A percentile compares a stretch with the other conserved stretches of the same genome.
phyloP scores from a whole-genome alignment of 306 rosid species.

The Fragaria ananassa region DNA sequence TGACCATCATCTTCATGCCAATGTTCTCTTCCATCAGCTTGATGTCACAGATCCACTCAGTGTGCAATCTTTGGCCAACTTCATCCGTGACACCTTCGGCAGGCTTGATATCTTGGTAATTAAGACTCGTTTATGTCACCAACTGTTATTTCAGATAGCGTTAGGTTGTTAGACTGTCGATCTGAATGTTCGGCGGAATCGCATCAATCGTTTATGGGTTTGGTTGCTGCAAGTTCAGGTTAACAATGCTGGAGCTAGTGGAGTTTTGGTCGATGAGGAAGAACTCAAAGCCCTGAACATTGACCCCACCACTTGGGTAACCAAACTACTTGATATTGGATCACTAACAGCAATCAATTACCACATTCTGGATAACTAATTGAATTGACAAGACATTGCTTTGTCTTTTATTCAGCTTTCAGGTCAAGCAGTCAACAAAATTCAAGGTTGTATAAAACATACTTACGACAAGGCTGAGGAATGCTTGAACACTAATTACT shows the following conservation, averaged over 20 bases:
- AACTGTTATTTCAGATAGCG: background rate
- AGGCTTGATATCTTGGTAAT: slow-evolving; percentile 57
- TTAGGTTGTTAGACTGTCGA: background rate
- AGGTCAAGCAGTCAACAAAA: slow-evolving; percentile 31
- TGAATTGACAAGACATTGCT: background rate
- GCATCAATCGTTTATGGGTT: background rate
- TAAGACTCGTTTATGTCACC: background rate
- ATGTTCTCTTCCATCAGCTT: slow-evolving; percentile 49
- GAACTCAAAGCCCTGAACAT: slow-evolving; percentile 39
- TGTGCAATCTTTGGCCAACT: slow-evolving; percentile 36
- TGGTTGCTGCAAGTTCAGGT: slow-evolving; percentile 43
- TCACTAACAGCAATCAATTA: background rate
- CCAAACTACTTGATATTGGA: background rate
- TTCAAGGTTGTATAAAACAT: slow-evolving; percentile 33
- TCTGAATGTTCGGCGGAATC: background rate
- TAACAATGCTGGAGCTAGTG: slow-evolving; percentile 53
- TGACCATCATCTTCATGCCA: slow-evolving; percentile 5
- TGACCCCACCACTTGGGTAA: slow-evolving; percentile 44
- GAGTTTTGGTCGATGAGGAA: slow-evolving; percentile 39
- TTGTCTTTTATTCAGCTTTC: slow-evolving; percentile 36
- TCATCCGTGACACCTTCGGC: slow-evolving; percentile 35
- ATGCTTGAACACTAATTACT: slow-evolving; percentile 52
- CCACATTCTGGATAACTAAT: background rate
- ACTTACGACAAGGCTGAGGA: slow-evolving; percentile 44
- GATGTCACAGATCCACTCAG: slow-evolving; percentile 43